These are phyloP conservation scores for Stygiomarasmius scandens DNA, from an alignment of 1,284 basidiomycete genomes.

Conservation along the genomic window DNA sequence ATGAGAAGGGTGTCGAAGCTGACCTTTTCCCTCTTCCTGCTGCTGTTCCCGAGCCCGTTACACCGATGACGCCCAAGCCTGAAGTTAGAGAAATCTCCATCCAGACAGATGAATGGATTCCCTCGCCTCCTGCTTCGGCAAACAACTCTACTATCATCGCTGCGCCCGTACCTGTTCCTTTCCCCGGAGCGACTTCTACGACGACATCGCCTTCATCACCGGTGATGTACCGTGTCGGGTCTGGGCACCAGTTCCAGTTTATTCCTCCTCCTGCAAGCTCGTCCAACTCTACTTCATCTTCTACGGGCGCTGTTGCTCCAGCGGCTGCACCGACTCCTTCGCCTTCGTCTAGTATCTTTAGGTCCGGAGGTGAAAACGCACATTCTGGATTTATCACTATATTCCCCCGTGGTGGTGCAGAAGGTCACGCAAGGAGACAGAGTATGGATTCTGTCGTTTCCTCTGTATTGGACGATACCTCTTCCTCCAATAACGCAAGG, in stretches of 20 bases:
- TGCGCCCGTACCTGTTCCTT: constrained; percentile 25
- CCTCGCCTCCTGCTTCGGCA: constrained; percentile 35
- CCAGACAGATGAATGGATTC: constrained; percentile 76
- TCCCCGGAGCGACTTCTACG: constrained; percentile 17
- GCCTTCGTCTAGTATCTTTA: constrained; percentile 44
- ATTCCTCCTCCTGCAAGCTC: constrained; percentile 43
- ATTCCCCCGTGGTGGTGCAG: constrained; percentile 39
- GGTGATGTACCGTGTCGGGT: constrained; percentile 60
- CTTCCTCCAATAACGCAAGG: constrained; percentile 30
- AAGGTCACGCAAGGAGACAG: constrained; percentile 48
- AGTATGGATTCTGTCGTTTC: constrained; percentile 70
- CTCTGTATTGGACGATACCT: constrained; percentile 46
- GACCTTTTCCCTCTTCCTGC: too few relatives aligned
- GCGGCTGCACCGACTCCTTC: constrained; percentile 36
- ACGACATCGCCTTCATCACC: constrained; percentile 35
- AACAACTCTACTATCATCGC: constrained; percentile 31
- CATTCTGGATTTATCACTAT: constrained; percentile 12
- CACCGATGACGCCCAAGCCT: constrained; percentile 61
- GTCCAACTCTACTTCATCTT: neutral
- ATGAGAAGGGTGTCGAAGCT: constrained; percentile 13
- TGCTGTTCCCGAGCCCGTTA: too few relatives aligned
- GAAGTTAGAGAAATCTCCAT: constrained; percentile 72
- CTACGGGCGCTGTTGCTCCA: constrained; percentile 29
- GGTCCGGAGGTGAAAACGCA: too few relatives aligned
- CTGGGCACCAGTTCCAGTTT: constrained; percentile 77